A percentile compares a stretch with the other conserved stretches of the same genome.
These are phyloP conservation scores for Epipyxis sp. DNA, from an alignment of 108 stramenopile genomes.

Conservation along the genomic window DNA sequence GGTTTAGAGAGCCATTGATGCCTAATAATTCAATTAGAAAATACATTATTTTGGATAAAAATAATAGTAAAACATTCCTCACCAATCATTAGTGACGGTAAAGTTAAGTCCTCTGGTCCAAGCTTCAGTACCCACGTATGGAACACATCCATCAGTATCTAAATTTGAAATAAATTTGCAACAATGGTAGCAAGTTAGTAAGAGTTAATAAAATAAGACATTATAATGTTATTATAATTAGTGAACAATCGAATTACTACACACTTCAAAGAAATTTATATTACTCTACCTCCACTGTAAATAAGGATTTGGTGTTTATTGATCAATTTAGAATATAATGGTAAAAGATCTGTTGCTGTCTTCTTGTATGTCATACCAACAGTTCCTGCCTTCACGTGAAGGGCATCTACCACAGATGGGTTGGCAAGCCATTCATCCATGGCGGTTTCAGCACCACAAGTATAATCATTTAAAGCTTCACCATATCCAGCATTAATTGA, in stretches of 20 bases:
- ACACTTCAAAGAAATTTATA: too few relatives aligned
- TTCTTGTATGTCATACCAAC: constrained; percentile 22
- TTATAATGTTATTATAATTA: too few relatives aligned
- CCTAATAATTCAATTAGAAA: too few relatives aligned
- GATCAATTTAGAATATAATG: constrained; percentile 13
- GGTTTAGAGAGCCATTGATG: constrained; percentile 22
- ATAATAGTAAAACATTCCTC: too few relatives aligned
- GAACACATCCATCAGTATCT: constrained; percentile 25
- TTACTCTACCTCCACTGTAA: constrained; percentile 5
- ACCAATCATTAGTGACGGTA: constrained; percentile 16
- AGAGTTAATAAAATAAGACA: too few relatives aligned
- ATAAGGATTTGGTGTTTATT: constrained; percentile 21
- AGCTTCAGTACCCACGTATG: constrained; percentile 11
- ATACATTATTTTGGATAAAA: too few relatives aligned
- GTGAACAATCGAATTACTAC: too few relatives aligned
- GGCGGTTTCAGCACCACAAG: constrained; percentile 18
- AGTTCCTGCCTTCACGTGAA: constrained; percentile 21
- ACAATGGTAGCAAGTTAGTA: too few relatives aligned
- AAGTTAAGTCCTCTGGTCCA: constrained; percentile 15
- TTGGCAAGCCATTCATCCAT: constrained; percentile 19
- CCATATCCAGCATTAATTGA: constrained; percentile 4
- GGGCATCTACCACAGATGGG: background rate
- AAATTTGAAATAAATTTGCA: too few relatives aligned
- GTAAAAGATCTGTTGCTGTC: constrained; percentile 13
- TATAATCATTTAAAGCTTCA: constrained; percentile 15